Base-by-base conservation (phyloP, 768 basidiomycete species). In the Serendipita sp. region DNA sequence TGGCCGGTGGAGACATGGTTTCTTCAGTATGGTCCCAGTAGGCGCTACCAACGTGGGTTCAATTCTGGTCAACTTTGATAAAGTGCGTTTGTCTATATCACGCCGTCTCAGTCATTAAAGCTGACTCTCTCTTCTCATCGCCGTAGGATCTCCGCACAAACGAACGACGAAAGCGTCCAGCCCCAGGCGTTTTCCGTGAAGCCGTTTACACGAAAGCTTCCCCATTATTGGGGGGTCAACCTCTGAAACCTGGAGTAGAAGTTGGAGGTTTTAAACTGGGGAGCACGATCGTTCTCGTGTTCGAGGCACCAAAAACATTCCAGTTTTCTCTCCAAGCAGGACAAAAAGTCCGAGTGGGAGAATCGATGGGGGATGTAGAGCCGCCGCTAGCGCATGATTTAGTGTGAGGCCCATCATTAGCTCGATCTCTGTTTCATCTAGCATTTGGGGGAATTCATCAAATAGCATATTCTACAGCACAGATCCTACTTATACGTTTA, bases 41-140 rank as follows among this genome's bases (percentile, higher is more conserved):
- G 96, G 96, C 43, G 96, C 96, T 1, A 98, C 95, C 10, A 98
- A 99, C 72, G 96, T 98, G 62, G 96, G 96, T 3, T 88, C 86
- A 67, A 98, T 99, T 75, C 86, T 87, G 68, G 81, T 99, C 71
- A 94, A 96, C 72, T 99, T 99, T 73, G 96, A 99, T 73, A 79
- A 86, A 71, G 88, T 86, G 50, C 40, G 40, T 40, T 13, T 62
- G 72, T 64, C 23, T 44, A 11, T n/a, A 27, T 29, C 3, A 58
- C 16, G 10, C 64, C 55, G 6, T 48, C 3, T 16, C 50, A 40
- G 44, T 46, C 63, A 45, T 67, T 23, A 46, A 50, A 31, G 40
- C 55, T 48, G 15, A 15, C 44, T 2, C 44, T 6, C 5, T 36
- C 15, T 60, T 13, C n/a, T 40, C 13, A 40, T 40, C 13, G 5